These are phyloP conservation scores for Austroboletus niveus DNA, from an alignment of 1,284 basidiomycete species.

Conservation along the genomic window DNA sequence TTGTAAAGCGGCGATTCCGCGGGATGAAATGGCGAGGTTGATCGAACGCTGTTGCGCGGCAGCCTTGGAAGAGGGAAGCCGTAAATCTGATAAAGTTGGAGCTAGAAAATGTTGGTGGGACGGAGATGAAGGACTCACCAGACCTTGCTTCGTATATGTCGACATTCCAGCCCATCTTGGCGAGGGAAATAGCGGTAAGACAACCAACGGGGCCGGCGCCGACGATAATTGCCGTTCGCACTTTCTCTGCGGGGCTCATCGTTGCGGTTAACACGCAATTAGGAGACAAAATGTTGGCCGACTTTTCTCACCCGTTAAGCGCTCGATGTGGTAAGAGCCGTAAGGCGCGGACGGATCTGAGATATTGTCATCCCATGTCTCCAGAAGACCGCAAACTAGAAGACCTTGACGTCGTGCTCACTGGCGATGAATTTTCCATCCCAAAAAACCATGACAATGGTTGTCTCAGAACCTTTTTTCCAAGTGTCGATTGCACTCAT, in stretches of 20 bases:
- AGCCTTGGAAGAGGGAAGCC: slow-evolving; percentile 64
- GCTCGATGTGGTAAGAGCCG: slow-evolving; percentile 15
- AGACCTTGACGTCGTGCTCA: slow-evolving; percentile 37
- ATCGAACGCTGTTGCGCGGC: slow-evolving; percentile 80
- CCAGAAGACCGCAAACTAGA: slow-evolving; percentile 9
- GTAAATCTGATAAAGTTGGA: slow-evolving; percentile 53
- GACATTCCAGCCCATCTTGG: slow-evolving; percentile 87
- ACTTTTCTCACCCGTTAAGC: slow-evolving; percentile 1
- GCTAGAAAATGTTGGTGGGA: slow-evolving; percentile 14
- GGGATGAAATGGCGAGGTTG: slow-evolving; percentile 93
- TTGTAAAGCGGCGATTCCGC: slow-evolving; percentile 86
- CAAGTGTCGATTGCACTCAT: slow-evolving; percentile 10
- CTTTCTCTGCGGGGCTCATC: slow-evolving; percentile 16
- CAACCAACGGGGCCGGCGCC: slow-evolving; percentile 97
- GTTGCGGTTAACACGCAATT: background rate
- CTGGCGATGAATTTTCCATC: slow-evolving; percentile 54
- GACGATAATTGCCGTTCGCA: slow-evolving; percentile 56
- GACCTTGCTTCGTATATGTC: slow-evolving; percentile 87
- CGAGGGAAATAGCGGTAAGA: slow-evolving; percentile 83
- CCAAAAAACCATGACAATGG: slow-evolving; percentile 54
- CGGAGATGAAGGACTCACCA: slow-evolving; percentile 50
- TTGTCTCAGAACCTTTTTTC: slow-evolving; percentile 18
- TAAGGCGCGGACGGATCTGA: slow-evolving; percentile 13
- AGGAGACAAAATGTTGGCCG: background rate
- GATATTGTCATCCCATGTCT: slow-evolving; percentile 12